Base-by-base conservation (phyloP, 139 green algal genomes). In the Tetradesmus obliquus region DNA sequence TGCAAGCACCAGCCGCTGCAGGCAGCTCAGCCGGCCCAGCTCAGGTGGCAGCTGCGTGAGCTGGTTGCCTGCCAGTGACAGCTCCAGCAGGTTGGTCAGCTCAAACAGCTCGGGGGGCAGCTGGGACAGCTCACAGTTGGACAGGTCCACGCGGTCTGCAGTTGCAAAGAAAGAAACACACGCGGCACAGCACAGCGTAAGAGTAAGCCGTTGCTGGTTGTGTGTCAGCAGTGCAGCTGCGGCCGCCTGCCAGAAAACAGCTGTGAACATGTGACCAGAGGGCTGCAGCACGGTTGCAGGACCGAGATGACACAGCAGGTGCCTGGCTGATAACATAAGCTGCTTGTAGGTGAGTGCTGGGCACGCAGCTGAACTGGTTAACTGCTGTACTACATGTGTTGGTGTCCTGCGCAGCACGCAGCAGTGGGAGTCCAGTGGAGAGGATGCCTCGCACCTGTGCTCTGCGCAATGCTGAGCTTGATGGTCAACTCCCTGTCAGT, bases 61-160 rank as follows among this genome's bases (percentile, higher is more conserved):
- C 5, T 92, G 87, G 60, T 86, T 91, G 24, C 88, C 79, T 62
- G 88, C 17, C 12, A 91, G 88, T 51, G 88, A 88, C 51, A 62
- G 51, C 17, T 80, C 79, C 32, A 74, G 84, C 57, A 91, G 57
- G 69, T 88, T 79, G 15, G 66, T 85, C 3, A 97, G 22, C 0
- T 95, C 90, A 57, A 96, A 95, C 3, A 95, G 89, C 55, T 92
- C 93, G 0, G 82, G 53, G 2, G 96, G 96, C 22, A 98, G 81
- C 10, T 84, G 58, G 3, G 71, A 32, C 20, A 98, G 91, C 17
- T 76, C 93, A 53, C 92, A 97, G 13, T 97, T 94, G 51, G 94
- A 96, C 12, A 99, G 91, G 85, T 98, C 97, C 82, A 99, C 91
- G 69, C 92, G 94, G 20, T 94, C 94, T 32, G 94, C 69, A 66